Evolutionary conservation across 208 protist species (phyloP).

Genomic region (Wallacemonas sp.): DNA sequence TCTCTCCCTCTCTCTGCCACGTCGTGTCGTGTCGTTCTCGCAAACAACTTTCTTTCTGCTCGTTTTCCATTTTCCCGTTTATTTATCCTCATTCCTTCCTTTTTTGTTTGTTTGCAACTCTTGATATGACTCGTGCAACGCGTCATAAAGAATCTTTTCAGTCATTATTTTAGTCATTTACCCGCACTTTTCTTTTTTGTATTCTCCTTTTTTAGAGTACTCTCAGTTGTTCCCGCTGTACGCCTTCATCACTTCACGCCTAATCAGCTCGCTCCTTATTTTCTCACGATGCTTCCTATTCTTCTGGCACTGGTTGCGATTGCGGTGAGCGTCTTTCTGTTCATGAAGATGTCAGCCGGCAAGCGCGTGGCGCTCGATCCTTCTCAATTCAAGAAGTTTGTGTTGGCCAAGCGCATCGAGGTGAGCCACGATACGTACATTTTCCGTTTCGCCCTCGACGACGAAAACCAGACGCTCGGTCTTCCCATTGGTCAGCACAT

Average conservation of each 20-base stretch:
- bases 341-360: constrained; percentile 16
- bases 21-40: too few species aligned
- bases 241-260: background rate
- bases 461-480: constrained; percentile 48
- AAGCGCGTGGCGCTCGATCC: constrained; percentile 44
- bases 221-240: background rate
- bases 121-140: too few species aligned
- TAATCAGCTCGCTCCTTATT: background rate
- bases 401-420: constrained; percentile 50
- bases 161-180: background rate
- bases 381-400: constrained; percentile 52
- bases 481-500: constrained; percentile 87
- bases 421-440: constrained; percentile 74
- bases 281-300: constrained; percentile 8
- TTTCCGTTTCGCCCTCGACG: constrained; percentile 81
- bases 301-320: constrained; percentile 21
- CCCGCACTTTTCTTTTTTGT: constrained; percentile 7
- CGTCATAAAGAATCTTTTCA: too few species aligned
- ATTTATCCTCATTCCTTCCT: background rate
- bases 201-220: constrained; percentile 3
- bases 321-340: constrained; percentile 29
- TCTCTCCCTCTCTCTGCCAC: background rate
- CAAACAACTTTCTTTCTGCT: background rate
- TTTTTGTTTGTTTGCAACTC: background rate
- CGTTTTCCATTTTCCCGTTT: background rate